Conservation (phyloP, 1,139 yeast species). For the Saccharomycopsis crataegensis region DNA sequence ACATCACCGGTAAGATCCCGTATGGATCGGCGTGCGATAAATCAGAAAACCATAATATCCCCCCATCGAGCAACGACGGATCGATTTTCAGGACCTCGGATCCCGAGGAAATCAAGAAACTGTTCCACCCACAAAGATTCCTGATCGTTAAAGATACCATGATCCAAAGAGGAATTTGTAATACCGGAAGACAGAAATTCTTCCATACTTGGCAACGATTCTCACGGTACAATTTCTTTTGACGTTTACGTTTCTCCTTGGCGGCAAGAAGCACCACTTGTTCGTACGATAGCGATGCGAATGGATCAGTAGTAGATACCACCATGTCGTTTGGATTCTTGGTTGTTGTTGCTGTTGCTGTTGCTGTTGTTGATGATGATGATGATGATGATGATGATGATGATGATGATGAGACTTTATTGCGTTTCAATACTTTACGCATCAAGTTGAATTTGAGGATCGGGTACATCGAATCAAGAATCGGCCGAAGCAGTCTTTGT, state of each 20-base stretch:
- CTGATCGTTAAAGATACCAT: slow-evolving; percentile 70
- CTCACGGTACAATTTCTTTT: slow-evolving; percentile 56
- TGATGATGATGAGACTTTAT: slow-evolving; percentile 16
- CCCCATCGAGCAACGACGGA: slow-evolving; percentile 46
- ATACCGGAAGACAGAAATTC: slow-evolving; percentile 60
- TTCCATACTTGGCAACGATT: slow-evolving; percentile 77
- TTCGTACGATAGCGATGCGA: slow-evolving; percentile 55
- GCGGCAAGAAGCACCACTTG: slow-evolving; percentile 67
- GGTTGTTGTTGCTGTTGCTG: slow-evolving; percentile 7
- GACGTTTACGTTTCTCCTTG: slow-evolving; percentile 72
- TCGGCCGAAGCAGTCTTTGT: slow-evolving; percentile 63
- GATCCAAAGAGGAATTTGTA: slow-evolving; percentile 88
- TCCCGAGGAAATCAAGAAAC: slow-evolving; percentile 28
- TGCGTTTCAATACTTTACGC: slow-evolving; percentile 30
- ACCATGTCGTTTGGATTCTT: slow-evolving; percentile 12
- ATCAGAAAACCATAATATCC: slow-evolving; percentile 53
- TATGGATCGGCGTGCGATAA: slow-evolving; percentile 55
- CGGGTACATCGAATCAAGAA: slow-evolving; percentile 70
- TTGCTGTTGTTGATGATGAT: no score
- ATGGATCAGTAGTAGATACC: slow-evolving; percentile 1
- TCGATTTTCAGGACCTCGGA: slow-evolving; percentile 51
- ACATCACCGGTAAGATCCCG: slow-evolving; percentile 56
- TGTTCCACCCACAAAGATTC: slow-evolving; percentile 65
- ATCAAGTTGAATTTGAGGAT: slow-evolving; percentile 63
- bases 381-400: no score